Conservation (phyloP, 768 basidiomycete genomes). For the Boletus vinaceobasis region DNA sequence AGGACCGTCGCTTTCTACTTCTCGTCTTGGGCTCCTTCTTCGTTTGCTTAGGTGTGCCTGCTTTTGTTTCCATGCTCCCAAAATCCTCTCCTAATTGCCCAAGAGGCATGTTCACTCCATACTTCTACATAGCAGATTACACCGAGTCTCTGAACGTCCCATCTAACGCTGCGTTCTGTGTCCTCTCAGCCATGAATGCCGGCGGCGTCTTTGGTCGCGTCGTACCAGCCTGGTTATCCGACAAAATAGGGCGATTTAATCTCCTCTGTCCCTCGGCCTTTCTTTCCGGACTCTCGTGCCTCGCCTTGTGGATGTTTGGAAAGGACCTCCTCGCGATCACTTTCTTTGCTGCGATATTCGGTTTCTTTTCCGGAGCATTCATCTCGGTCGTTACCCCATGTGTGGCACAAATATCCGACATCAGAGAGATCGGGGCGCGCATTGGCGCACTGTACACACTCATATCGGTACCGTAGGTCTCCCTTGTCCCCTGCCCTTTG, state of each 20-base stretch:
- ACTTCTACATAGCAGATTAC: conserved; percentile 66
- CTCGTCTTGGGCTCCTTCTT: conserved; percentile 54
- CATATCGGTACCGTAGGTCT: conserved; percentile 67
- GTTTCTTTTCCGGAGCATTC: conserved; percentile 66
- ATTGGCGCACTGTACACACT: conserved; percentile 64
- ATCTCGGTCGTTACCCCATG: conserved; percentile 66
- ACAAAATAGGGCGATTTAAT: conserved; percentile 64
- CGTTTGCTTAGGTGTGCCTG: conserved; percentile 54
- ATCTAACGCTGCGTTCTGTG: conserved; percentile 44
- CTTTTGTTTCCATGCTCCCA: background rate
- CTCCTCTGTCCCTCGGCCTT: conserved; percentile 61
- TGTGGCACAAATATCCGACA: conserved; percentile 62
- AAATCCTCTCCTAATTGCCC: conserved; percentile 2
- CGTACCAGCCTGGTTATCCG: conserved; percentile 60
- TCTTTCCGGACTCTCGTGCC: conserved; percentile 56
- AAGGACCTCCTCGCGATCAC: conserved; percentile 39
- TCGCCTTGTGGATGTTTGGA: conserved; percentile 56
- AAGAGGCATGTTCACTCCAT: conserved; percentile 74
- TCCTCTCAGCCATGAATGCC: conserved; percentile 66
- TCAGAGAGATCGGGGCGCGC: conserved; percentile 54
- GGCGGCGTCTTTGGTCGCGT: conserved; percentile 65
- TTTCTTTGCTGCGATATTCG: conserved; percentile 54
- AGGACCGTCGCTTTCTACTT: conserved; percentile 51
- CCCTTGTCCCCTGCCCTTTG: background rate
- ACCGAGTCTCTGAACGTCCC: conserved; percentile 40